phyloP scores from a whole-genome alignment of 2,329 filamentous ascomycete species.

The Neofusicoccum laricinum region DNA sequence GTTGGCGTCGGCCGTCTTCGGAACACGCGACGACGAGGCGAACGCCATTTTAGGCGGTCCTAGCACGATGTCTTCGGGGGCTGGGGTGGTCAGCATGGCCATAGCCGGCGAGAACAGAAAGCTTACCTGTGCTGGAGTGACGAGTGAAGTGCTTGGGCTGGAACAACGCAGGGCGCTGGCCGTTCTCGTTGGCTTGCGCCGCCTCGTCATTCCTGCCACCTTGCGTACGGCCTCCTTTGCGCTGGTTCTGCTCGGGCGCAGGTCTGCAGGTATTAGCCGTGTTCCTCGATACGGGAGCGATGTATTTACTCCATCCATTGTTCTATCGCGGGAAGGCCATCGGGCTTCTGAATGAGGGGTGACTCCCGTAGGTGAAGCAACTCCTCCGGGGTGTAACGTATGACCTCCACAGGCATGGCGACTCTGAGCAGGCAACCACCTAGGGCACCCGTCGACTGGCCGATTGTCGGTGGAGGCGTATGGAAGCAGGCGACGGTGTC shows the following conservation, averaged over 20 bases:
- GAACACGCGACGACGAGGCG: constrained; percentile 66
- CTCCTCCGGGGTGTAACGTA: constrained; percentile 70
- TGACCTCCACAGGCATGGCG: constrained; percentile 19
- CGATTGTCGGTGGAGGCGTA: background rate
- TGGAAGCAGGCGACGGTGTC: background rate
- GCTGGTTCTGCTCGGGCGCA: constrained; percentile 15
- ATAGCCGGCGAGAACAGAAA: background rate
- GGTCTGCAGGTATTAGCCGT: background rate
- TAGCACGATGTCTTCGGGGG: constrained; percentile 77
- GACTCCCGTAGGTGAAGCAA: constrained; percentile 75
- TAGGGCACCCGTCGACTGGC: constrained; percentile 6
- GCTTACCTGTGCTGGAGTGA: constrained; percentile 47
- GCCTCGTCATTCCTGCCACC: constrained; percentile 21
- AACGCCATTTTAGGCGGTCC: constrained; percentile 82
- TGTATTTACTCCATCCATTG: constrained; percentile 89
- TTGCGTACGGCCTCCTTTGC: constrained; percentile 32
- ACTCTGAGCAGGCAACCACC: constrained; percentile 4
- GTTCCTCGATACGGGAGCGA: background rate
- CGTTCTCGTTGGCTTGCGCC: constrained; percentile 18
- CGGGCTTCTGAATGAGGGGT: constrained; percentile 77
- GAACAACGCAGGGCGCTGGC: constrained; percentile 38
- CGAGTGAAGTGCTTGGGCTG: constrained; percentile 45
- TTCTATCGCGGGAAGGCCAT: constrained; percentile 75
- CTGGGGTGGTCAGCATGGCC: constrained; percentile 41
- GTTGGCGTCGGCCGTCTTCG: constrained; percentile 39